Conservation (phyloP, 345 rosid genomes). For the Psidium guajava region DNA sequence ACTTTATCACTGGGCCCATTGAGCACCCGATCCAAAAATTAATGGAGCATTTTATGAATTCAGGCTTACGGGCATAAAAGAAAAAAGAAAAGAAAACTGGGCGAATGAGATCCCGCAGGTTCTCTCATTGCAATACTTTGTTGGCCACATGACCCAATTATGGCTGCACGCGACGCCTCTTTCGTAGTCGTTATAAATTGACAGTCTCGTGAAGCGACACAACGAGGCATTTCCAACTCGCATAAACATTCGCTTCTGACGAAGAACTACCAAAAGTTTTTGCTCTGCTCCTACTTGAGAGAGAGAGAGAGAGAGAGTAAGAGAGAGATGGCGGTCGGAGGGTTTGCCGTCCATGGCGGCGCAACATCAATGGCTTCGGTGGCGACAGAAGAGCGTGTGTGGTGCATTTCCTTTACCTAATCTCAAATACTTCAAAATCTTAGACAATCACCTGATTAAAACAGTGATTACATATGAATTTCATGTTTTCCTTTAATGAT, state of each 20-base stretch:
- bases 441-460: too few relatives aligned
- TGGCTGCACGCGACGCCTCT: neutral
- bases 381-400: too few relatives aligned
- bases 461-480: too few relatives aligned
- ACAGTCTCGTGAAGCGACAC: neutral
- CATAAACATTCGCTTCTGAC: neutral
- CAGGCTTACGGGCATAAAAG: neutral
- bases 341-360: constrained; percentile 18
- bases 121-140: neutral
- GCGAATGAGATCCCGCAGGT: neutral
- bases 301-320: neutral
- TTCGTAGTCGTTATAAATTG: neutral
- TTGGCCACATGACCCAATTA: neutral
- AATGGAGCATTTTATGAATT: neutral
- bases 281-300: neutral
- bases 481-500: too few relatives aligned
- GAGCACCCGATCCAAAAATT: neutral
- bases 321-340: too few relatives aligned
- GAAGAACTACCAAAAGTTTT: neutral
- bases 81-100: too few relatives aligned
- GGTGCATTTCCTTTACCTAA: neutral
- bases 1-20: neutral
- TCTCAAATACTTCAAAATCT: too few relatives aligned
- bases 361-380: constrained; percentile 4
- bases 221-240: neutral